Percentiles rank a stretch among this genome's conserved stretches.
phyloP scores from a whole-genome alignment of 129 eudicot species.

The Artemisia annua region DNA sequence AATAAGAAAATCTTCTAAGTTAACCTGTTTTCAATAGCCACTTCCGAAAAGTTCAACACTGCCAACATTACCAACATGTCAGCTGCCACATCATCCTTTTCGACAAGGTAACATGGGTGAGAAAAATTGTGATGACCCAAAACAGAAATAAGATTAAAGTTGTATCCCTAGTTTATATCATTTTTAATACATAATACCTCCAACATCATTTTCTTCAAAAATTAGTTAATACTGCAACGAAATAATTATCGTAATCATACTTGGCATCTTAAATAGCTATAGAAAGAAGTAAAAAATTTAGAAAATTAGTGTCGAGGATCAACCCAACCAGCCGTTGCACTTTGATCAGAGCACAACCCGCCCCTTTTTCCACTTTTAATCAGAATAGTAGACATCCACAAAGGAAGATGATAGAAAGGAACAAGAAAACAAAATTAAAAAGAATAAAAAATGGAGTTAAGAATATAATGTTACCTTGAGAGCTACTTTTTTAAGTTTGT shows the following conservation, averaged over 20 bases:
- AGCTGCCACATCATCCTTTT: not conserved
- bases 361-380: not conserved
- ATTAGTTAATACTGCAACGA: not conserved
- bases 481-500: constrained; percentile 95
- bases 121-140: not conserved
- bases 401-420: constrained; percentile 16
- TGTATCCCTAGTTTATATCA: not conserved
- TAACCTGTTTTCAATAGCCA: not conserved
- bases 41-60: not conserved
- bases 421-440: not conserved
- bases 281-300: not conserved
- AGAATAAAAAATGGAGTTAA: not conserved
- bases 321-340: not conserved
- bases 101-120: not conserved
- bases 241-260: not conserved
- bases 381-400: not conserved
- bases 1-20: not conserved
- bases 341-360: not conserved
- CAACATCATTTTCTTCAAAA: not conserved
- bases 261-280: not conserved
- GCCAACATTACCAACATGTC: not conserved
- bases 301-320: constrained; percentile 1
- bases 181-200: not conserved
- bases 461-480: constrained; percentile 54
- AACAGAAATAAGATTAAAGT: not conserved